Percentiles rank a stretch among this genome's conserved stretches.
phyloP scores from a whole-genome alignment of 2,329 filamentous ascomycete species.

The Alternaria brassicicola region DNA sequence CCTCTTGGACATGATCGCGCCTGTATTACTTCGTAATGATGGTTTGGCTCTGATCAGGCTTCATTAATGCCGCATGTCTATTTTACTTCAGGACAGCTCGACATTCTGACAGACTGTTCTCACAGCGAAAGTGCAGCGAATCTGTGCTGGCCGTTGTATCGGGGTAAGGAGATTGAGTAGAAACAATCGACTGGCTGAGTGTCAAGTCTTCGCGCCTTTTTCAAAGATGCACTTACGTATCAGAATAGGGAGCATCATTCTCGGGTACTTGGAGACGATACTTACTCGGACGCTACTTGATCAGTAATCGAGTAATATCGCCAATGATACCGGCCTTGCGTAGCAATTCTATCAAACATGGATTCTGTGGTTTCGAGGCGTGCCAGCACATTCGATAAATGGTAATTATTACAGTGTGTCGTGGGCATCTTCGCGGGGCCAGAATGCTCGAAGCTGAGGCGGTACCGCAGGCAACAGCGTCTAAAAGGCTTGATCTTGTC shows the following conservation, averaged over 20 bases:
- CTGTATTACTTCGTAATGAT: neutral
- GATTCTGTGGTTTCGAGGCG: neutral
- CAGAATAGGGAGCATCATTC: neutral
- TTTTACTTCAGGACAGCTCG: no score
- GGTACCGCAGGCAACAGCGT: neutral
- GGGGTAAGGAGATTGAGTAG: no score
- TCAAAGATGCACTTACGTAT: neutral
- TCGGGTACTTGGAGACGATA: neutral
- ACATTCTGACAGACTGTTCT: no score
- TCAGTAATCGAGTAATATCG: neutral
- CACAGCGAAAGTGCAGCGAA: no score
- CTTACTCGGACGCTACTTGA: neutral
- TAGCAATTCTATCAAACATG: neutral
- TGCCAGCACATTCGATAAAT: neutral
- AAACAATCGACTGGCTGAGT: no score
- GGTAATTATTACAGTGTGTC: neutral
- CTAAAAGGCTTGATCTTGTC: neutral
- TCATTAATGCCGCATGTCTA: no score
- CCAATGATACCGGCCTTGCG: neutral
- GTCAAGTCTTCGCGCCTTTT: neutral
- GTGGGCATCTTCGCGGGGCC: neutral
- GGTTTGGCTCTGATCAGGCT: no score
- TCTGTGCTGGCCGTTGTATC: neutral
- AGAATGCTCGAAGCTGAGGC: neutral
- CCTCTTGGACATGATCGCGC: neutral